A percentile compares a stretch with the other conserved stretches of the same genome.
Evolutionary conservation across 2,329 filamentous ascomycete genomes (phyloP).

Genomic region (Hirsutella thompsonii): DNA sequence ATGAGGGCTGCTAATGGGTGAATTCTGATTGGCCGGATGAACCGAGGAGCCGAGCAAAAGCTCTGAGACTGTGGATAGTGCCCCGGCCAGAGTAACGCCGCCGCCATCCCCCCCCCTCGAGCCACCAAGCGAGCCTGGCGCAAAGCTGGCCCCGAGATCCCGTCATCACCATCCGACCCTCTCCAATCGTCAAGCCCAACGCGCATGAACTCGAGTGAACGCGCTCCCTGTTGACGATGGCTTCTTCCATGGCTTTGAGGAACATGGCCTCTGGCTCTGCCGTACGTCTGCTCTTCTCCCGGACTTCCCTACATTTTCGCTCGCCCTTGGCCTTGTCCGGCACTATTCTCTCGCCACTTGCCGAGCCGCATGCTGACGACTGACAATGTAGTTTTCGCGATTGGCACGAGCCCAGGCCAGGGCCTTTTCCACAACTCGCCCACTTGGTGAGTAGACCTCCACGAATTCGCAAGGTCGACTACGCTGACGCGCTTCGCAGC

Average conservation of each 20-base stretch:
- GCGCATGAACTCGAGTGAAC: slow-evolving; percentile 20
- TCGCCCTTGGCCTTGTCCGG: no score
- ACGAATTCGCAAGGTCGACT: neutral
- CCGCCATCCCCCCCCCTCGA: no score
- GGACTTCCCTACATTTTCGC: neutral
- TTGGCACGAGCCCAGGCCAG: slow-evolving; percentile 52
- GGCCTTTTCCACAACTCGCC: slow-evolving; percentile 77
- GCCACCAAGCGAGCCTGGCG: neutral
- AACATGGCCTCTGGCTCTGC: slow-evolving; percentile 42
- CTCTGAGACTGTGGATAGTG: neutral
- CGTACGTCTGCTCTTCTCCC: slow-evolving; percentile 27
- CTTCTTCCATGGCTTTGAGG: slow-evolving; percentile 53
- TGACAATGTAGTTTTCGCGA: slow-evolving; percentile 44
- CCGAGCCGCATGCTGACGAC: slow-evolving; percentile 2
- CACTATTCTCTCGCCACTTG: neutral
- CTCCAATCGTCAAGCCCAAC: slow-evolving; percentile 3
- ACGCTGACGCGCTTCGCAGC: slow-evolving; percentile 31
- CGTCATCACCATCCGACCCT: neutral
- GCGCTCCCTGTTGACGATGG: slow-evolving; percentile 29
- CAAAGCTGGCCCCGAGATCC: neutral
- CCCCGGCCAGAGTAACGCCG: neutral
- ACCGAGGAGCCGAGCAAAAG: slow-evolving; percentile 20
- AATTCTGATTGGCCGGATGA: slow-evolving; percentile 19
- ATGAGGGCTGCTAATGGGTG: slow-evolving; percentile 6
- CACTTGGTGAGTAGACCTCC: slow-evolving; percentile 47